Conservation (phyloP, 1,284 basidiomycete genomes). For the Prillingera fragicola region DNA sequence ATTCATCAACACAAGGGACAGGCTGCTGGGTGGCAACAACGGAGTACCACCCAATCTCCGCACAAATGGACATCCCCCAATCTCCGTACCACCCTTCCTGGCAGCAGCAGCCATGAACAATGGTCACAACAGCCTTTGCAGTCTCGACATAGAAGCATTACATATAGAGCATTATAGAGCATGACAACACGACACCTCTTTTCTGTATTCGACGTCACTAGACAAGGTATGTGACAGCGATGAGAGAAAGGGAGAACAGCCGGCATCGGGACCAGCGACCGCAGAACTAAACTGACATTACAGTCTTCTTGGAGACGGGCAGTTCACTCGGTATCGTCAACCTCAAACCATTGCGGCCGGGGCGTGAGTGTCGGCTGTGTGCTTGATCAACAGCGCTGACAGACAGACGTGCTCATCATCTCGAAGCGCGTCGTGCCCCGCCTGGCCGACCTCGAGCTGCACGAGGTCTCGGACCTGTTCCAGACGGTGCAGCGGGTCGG, state of each 20-base stretch:
- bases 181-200: slow-evolving; percentile 52
- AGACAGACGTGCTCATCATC: slow-evolving; percentile 77
- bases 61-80: slow-evolving; percentile 1
- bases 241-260: not conserved
- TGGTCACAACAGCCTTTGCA: not conserved
- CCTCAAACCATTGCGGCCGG: slow-evolving; percentile 84
- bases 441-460: slow-evolving; percentile 62
- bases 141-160: too few relatives aligned
- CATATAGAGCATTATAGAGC: not conserved
- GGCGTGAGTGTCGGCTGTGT: slow-evolving; percentile 58
- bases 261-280: too few relatives aligned
- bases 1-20: too few relatives aligned
- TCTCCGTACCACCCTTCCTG: not conserved
- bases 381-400: not conserved
- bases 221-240: slow-evolving; percentile 51
- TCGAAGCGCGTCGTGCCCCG: slow-evolving; percentile 70
- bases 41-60: not conserved
- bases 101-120: not conserved
- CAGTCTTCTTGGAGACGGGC: slow-evolving; percentile 65
- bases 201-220: slow-evolving; percentile 75
- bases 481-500: slow-evolving; percentile 58
- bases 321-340: slow-evolving; percentile 81
- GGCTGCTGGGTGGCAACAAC: not conserved
- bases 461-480: slow-evolving; percentile 74
- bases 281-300: not conserved